Evolutionary conservation across 768 basidiomycete species (phyloP), one percentile per base, ranked within the genome.

Genomic region (Pleurotus cornucopiae): DNA sequence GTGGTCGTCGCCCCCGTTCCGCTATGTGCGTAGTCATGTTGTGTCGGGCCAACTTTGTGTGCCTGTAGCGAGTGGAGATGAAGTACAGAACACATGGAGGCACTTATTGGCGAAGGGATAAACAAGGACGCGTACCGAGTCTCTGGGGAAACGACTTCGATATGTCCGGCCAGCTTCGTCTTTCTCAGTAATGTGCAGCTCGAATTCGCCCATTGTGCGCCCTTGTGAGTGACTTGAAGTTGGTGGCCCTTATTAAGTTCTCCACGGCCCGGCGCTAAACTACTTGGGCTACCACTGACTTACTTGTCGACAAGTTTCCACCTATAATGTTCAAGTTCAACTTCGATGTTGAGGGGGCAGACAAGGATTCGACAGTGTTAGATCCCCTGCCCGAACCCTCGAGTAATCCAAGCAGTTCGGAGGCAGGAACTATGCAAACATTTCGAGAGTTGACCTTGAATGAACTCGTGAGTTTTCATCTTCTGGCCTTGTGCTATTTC

Each of bases 251-350:
- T 26, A 26, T 26, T 7, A 26, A 26, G 26, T 9, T 34, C 30
- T 34, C 6, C 30, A 11, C 30, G 30, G 18, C 18, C 18, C 18
- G 30, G 30, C 30, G 30, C 30, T 34, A 34, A 26, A 1, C 7
- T 7, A 26, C 26, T 26, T 26, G 26, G 25, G 25, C 25, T 26
- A 26, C 25, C 26, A 26, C 26, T 26, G 26, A 18, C 18, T 18
- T 26, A 5, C 26, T 7, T 26, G 26, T 26, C 26, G 26, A 26
- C 26, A 26, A 26, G 26, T 26, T 6, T 34, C 30, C 6, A 34
- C 30, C 1, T 6, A 30, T 7, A 54, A 84, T 84, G 82, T 87
- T 88, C 77, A 86, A 83, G 61, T 89, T 88, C 65, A 76, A 86
- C 63, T 91, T 91, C 62, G 76, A 84, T 56, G 59, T 88, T 25